Evolutionary conservation across 495 filamentous ascomycete genomes (phyloP).

Genomic region (Tuber umbilicatum): DNA sequence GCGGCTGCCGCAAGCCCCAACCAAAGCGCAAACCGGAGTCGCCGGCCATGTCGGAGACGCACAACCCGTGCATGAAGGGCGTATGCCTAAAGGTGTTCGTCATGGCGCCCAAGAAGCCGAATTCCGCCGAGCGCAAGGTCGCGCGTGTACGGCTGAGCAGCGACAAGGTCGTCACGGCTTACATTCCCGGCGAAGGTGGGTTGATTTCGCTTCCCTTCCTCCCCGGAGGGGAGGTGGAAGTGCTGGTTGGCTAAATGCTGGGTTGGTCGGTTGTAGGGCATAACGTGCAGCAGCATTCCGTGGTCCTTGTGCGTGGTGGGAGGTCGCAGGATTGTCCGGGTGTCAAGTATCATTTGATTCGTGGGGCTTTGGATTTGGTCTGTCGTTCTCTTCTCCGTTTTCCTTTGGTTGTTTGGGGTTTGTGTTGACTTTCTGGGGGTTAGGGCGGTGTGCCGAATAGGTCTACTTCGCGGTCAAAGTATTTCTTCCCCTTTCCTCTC

Average conservation of each 20-base stretch:
- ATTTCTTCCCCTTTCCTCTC: neutral
- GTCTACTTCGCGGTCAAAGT: conserved; percentile 82
- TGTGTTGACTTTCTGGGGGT: neutral
- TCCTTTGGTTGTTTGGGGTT: neutral
- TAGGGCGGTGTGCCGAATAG: conserved; percentile 88
- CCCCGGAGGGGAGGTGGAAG: neutral
- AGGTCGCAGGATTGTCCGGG: conserved; percentile 94
- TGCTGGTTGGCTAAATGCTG: conserved; percentile 4
- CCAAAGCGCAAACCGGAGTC: conserved; percentile 74
- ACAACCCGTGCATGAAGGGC: conserved; percentile 79
- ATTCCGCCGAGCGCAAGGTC: conserved; percentile 89
- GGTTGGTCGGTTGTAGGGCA: conserved; percentile 53
- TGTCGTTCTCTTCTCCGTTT: conserved; percentile 41
- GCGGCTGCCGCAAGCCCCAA: conserved; percentile 67
- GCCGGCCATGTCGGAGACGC: conserved; percentile 63
- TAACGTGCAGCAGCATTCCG: conserved; percentile 97
- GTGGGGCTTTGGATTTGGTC: conserved; percentile 92
- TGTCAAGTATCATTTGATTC: conserved; percentile 88
- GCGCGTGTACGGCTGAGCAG: conserved; percentile 80
- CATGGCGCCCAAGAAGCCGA: conserved; percentile 96
- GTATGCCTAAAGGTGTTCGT: conserved; percentile 89
- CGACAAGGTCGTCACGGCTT: conserved; percentile 77
- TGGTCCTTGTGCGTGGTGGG: conserved; percentile 87
- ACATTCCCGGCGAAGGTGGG: conserved; percentile 91
- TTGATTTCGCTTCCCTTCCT: conserved; percentile 8